Conservation (phyloP, 1,284 basidiomycete genomes). For the Agaricales sp. region DNA sequence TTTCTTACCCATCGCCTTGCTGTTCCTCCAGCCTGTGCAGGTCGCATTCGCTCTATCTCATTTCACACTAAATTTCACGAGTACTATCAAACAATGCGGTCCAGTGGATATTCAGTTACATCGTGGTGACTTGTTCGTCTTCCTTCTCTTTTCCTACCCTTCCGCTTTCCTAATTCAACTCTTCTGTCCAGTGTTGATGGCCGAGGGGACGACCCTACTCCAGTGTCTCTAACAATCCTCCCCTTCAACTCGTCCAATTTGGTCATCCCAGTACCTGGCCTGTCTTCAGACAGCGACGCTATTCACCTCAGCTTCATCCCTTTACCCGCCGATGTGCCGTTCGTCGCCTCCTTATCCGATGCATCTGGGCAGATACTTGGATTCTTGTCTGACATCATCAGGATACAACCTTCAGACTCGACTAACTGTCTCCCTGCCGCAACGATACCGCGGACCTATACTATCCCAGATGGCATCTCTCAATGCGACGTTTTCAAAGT, state of each 20-base stretch:
- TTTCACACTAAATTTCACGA: constrained; percentile 18
- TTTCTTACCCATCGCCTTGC: constrained; percentile 13
- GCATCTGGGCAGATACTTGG: constrained; percentile 25
- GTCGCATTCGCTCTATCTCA: constrained; percentile 24
- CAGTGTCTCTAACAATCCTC: constrained; percentile 40
- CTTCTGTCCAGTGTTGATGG: neutral
- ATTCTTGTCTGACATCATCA: constrained; percentile 39
- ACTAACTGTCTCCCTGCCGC: constrained; percentile 29
- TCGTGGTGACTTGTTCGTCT: constrained; percentile 18
- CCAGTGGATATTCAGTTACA: constrained; percentile 13
- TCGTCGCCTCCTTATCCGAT: constrained; percentile 47
- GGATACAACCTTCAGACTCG: constrained; percentile 29
- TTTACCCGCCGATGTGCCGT: constrained; percentile 33
- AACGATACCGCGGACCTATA: constrained; percentile 14
- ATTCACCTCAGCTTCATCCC: constrained; percentile 42
- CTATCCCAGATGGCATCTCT: constrained; percentile 18
- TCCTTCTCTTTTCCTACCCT: constrained; percentile 39
- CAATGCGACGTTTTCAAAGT: constrained; percentile 45
- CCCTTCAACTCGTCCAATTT: constrained; percentile 42
- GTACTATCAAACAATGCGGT: constrained; percentile 42
- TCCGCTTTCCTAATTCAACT: constrained; percentile 17
- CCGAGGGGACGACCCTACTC: constrained; percentile 20
- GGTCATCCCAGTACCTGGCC: constrained; percentile 34
- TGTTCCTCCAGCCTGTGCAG: constrained; percentile 17
- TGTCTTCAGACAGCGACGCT: constrained; percentile 26